These are phyloP conservation scores for Torrubiella hemipterigena DNA, from an alignment of 2,329 filamentous ascomycete species.

Conservation along the genomic window DNA sequence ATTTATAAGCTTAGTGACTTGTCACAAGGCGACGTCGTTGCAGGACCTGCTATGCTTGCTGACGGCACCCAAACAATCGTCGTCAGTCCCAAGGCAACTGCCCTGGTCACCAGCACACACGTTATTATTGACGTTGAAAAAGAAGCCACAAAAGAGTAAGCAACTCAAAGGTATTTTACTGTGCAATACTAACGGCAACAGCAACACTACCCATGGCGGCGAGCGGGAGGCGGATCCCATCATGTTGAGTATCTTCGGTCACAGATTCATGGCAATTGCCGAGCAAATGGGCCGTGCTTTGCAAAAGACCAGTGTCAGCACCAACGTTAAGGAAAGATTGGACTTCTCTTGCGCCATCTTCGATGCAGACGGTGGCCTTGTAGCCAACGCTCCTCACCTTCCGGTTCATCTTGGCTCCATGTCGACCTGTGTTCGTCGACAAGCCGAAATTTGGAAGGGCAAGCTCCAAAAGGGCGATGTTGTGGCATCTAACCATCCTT, in stretches of 20 bases:
- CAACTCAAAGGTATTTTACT: no score
- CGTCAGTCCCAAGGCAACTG: constrained; percentile 65
- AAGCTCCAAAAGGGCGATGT: constrained; percentile 70
- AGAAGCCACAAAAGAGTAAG: constrained; percentile 24
- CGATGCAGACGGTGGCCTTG: constrained; percentile 61
- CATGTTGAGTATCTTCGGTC: constrained; percentile 67
- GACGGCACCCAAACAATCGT: constrained; percentile 89
- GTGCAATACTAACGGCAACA: no score
- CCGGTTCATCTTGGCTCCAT: constrained; percentile 74
- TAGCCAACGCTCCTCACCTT: constrained; percentile 69
- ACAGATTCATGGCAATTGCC: constrained; percentile 77
- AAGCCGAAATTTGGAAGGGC: constrained; percentile 68
- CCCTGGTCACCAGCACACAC: constrained; percentile 71
- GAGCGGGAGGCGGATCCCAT: constrained; percentile 45
- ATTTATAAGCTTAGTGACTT: constrained; percentile 75
- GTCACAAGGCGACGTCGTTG: constrained; percentile 56
- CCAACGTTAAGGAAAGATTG: constrained; percentile 71
- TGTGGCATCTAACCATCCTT: constrained; percentile 72
- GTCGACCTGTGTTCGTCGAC: constrained; percentile 68
- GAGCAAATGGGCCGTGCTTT: constrained; percentile 74
- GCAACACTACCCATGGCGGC: no score
- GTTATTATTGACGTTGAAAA: constrained; percentile 76
- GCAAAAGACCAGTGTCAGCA: constrained; percentile 71
- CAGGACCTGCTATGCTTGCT: constrained; percentile 75
- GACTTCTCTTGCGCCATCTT: constrained; percentile 78